These are phyloP conservation scores for Trypanosoma theileri DNA, from an alignment of 208 protist genomes.

Conservation along the genomic window DNA sequence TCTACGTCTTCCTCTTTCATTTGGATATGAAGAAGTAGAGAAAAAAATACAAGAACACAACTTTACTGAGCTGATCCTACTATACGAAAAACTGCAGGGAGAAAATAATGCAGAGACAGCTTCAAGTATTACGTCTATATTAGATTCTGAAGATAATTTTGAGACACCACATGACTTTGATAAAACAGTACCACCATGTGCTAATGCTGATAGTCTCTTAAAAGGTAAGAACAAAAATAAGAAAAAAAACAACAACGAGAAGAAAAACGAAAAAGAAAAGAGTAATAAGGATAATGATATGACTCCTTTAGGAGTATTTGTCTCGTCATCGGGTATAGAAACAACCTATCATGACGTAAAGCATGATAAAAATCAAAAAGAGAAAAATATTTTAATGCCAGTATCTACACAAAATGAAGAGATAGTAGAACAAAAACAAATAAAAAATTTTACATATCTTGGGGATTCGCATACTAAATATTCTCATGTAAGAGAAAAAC, in stretches of 20 bases:
- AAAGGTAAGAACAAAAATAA: neutral
- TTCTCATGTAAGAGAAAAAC: neutral
- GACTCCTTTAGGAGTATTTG: neutral
- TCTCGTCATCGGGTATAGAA: neutral
- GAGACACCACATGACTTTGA: conserved; percentile 1
- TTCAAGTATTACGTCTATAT: neutral
- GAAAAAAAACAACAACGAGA: neutral
- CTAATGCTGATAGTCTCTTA: neutral
- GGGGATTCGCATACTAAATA: neutral
- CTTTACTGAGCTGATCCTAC: conserved; percentile 19
- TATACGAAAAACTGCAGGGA: conserved; percentile 13
- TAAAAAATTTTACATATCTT: neutral
- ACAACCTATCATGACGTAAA: neutral
- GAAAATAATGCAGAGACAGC: neutral
- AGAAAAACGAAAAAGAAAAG: neutral
- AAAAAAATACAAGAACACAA: conserved; percentile 21
- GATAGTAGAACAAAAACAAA: neutral
- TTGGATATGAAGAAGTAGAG: conserved; percentile 6
- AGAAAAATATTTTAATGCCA: neutral
- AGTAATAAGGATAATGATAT: neutral
- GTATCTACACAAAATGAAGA: neutral
- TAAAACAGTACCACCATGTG: neutral
- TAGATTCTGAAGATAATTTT: neutral
- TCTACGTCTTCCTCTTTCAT: conserved; percentile 22
- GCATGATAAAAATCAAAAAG: conserved; percentile 4